Evolutionary conservation across 345 rosid species (phyloP).

Genomic region (Brassica cretica): DNA sequence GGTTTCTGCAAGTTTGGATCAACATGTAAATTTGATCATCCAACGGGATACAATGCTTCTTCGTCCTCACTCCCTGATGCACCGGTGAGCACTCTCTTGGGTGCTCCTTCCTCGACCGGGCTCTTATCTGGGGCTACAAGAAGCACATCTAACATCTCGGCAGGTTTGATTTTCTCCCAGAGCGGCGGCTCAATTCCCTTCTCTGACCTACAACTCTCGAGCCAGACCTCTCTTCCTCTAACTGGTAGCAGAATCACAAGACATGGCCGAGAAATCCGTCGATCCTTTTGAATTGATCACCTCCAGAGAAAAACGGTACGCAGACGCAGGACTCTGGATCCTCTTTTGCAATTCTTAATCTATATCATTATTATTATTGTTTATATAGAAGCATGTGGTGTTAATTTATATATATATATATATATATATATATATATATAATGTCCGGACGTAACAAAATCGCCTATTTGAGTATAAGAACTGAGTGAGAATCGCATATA

Average conservation of each 20-base stretch:
- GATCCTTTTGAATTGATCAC: slow-evolving; percentile 51
- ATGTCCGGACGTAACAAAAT: no score
- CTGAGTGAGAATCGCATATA: no score
- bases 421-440: no score
- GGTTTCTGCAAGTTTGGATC: slow-evolving; percentile 72
- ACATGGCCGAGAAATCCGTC: slow-evolving; percentile 69
- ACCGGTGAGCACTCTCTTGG: slow-evolving; percentile 75
- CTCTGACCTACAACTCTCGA: slow-evolving; percentile 68
- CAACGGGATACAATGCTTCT: slow-evolving; percentile 82
- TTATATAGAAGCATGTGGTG: no score
- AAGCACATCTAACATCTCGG: slow-evolving; percentile 60
- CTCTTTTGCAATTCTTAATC: no score
- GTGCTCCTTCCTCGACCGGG: slow-evolving; percentile 61
- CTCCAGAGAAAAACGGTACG: no score
- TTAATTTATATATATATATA: no score
- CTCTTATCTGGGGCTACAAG: slow-evolving; percentile 56
- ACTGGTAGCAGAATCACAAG: slow-evolving; percentile 66
- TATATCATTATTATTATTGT: no score
- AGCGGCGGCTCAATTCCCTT: slow-evolving; percentile 56
- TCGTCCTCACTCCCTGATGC: slow-evolving; percentile 82
- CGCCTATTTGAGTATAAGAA: no score
- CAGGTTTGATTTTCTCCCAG: slow-evolving; percentile 72
- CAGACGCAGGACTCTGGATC: no score
- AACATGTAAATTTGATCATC: slow-evolving; percentile 83
- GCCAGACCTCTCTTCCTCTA: slow-evolving; percentile 69